Evolutionary conservation across 202 grass and related monocot species (phyloP).

Genomic region (Dendrocalamus latiflorus): DNA sequence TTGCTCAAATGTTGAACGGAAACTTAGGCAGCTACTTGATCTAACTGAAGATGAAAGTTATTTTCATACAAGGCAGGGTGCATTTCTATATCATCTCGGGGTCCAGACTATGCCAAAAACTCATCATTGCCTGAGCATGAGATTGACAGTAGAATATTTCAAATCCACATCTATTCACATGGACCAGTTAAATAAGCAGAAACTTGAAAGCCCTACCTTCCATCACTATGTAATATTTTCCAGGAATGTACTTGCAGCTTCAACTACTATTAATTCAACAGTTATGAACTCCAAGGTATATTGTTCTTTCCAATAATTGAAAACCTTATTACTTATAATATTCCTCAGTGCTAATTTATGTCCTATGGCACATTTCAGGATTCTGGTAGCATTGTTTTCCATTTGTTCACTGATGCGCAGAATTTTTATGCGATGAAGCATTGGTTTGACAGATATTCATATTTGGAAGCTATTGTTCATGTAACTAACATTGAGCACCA

Average conservation of each 20-base stretch:
- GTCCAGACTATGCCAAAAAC: slow-evolving; percentile 82
- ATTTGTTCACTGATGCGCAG: slow-evolving; percentile 70
- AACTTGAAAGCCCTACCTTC: slow-evolving; percentile 43
- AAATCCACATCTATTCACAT: slow-evolving; percentile 31
- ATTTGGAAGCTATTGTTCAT: slow-evolving; percentile 51
- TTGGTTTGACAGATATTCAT: slow-evolving; percentile 79
- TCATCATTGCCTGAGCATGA: slow-evolving; percentile 84
- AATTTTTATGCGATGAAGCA: slow-evolving; percentile 91
- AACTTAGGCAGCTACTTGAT: slow-evolving; percentile 71
- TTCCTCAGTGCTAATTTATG: not conserved
- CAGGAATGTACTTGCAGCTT: slow-evolving; percentile 75
- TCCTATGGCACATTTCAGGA: slow-evolving; percentile 49
- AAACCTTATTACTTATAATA: too few relatives aligned
- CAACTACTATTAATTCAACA: slow-evolving; percentile 77
- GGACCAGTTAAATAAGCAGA: slow-evolving; percentile 26
- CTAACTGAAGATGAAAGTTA: slow-evolving; percentile 87
- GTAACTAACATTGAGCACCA: slow-evolving; percentile 63
- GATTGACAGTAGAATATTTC: slow-evolving; percentile 93
- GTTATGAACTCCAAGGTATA: slow-evolving; percentile 73
- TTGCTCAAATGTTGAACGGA: slow-evolving; percentile 57
- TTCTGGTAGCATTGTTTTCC: slow-evolving; percentile 62
- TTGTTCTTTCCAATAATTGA: not conserved
- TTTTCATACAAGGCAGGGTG: slow-evolving; percentile 91
- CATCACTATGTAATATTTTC: slow-evolving; percentile 79
- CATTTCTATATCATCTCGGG: slow-evolving; percentile 72